These are phyloP conservation scores for Penicillium concentricum DNA, from an alignment of 2,329 filamentous ascomycete genomes.

Conservation along the genomic window DNA sequence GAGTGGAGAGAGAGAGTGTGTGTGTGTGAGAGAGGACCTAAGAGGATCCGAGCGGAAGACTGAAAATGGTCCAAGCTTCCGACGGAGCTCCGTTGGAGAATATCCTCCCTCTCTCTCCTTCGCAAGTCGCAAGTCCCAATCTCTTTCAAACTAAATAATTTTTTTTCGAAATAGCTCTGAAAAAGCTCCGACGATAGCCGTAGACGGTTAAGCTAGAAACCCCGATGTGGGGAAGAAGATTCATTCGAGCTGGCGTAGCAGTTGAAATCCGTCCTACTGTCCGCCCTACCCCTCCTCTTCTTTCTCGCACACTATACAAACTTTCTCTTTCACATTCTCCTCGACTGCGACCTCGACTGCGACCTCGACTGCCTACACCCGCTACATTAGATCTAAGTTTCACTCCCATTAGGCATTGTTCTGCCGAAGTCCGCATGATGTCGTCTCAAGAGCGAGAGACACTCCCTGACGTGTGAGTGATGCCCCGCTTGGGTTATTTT, in stretches of 20 bases:
- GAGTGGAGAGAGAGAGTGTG: slow-evolving; percentile 6
- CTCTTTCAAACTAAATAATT: background rate
- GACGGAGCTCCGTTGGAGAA: slow-evolving; percentile 25
- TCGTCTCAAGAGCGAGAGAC: slow-evolving; percentile 45
- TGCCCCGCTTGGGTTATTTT: background rate
- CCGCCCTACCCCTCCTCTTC: slow-evolving; percentile 27
- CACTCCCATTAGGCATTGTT: slow-evolving; percentile 36
- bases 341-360: slow-evolving; percentile 8
- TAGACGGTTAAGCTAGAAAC: slow-evolving; percentile 10
- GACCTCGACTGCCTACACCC: slow-evolving; percentile 13
- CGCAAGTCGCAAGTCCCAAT: background rate
- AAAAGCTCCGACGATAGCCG: slow-evolving; percentile 24
- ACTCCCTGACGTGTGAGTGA: slow-evolving; percentile 45
- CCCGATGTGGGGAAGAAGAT: slow-evolving; percentile 38
- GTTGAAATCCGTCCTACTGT: slow-evolving; percentile 26
- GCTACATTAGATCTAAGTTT: slow-evolving; percentile 17
- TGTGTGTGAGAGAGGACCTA: slow-evolving; percentile 2
- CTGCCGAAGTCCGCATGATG: slow-evolving; percentile 45
- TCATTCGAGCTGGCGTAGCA: slow-evolving; percentile 30
- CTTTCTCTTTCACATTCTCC: slow-evolving; percentile 20
- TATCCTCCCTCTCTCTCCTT: background rate
- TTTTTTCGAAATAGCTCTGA: background rate
- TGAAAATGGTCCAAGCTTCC: slow-evolving; percentile 31
- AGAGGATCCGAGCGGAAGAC: slow-evolving; percentile 7
- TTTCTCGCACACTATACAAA: slow-evolving; percentile 15